These are phyloP conservation scores for Onygenales sp. DNA, from an alignment of 2,329 filamentous ascomycete genomes.

Conservation along the genomic window DNA sequence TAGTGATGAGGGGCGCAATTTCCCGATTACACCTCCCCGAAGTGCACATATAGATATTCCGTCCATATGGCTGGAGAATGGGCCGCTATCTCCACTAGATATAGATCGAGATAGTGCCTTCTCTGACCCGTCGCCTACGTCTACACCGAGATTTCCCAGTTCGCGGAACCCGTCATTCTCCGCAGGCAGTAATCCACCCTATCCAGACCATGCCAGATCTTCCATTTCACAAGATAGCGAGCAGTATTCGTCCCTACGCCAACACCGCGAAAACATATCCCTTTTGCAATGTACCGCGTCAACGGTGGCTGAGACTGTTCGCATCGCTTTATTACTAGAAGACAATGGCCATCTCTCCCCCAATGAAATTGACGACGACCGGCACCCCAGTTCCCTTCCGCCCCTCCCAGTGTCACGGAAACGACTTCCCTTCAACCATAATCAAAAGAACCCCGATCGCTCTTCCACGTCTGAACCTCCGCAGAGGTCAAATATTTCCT, in stretches of 20 bases:
- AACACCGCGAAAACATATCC: slow-evolving; percentile 31
- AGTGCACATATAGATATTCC: slow-evolving; percentile 13
- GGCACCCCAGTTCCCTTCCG: slow-evolving; percentile 13
- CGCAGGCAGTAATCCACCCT: not conserved
- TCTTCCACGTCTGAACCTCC: not conserved
- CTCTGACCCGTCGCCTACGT: slow-evolving; percentile 3
- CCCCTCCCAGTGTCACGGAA: slow-evolving; percentile 2
- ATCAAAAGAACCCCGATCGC: not conserved
- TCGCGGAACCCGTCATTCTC: not conserved
- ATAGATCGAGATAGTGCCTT: not conserved
- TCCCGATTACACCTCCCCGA: slow-evolving; percentile 13
- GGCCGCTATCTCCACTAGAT: not conserved
- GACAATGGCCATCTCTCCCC: slow-evolving; percentile 8
- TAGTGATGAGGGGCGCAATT: slow-evolving; percentile 12
- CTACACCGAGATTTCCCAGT: not conserved
- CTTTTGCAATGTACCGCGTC: slow-evolving; percentile 29
- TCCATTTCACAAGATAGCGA: slow-evolving; percentile 10
- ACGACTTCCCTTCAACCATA: not conserved
- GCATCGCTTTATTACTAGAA: slow-evolving; percentile 25
- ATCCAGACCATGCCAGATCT: not conserved
- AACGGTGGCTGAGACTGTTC: slow-evolving; percentile 26
- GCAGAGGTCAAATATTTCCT: not conserved
- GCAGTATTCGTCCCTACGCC: slow-evolving; percentile 19
- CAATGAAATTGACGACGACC: slow-evolving; percentile 7
- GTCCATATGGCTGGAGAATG: slow-evolving; percentile 6